Evolutionary conservation across 768 basidiomycete species (phyloP).

Genomic region (Coprinopsis cinerea): DNA sequence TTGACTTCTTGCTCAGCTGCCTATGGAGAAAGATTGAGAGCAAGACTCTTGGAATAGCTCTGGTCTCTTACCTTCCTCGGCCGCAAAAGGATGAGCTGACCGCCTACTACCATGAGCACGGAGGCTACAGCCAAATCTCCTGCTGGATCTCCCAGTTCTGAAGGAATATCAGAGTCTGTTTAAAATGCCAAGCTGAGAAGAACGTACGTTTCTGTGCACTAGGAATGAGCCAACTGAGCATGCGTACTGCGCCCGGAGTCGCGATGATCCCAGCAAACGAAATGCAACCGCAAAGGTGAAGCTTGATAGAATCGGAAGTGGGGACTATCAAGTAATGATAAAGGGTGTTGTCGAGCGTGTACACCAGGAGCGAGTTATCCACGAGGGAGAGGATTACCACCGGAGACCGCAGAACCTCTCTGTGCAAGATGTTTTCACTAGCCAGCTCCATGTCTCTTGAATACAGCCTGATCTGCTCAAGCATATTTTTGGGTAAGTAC

Average conservation of each 20-base stretch:
- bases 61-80: conserved; percentile 68
- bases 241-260: conserved; percentile 76
- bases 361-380: conserved; percentile 92
- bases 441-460: conserved; percentile 87
- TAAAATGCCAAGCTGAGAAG: conserved; percentile 4
- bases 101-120: conserved; percentile 92
- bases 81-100: conserved; percentile 81
- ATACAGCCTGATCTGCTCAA: conserved; percentile 85
- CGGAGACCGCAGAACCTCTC: conserved; percentile 68
- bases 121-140: conserved; percentile 92
- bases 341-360: conserved; percentile 90
- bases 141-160: conserved; percentile 90
- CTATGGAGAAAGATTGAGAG: conserved; percentile 28
- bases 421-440: conserved; percentile 77
- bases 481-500: background rate
- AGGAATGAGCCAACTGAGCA: conserved; percentile 97
- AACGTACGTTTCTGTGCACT: conserved; percentile 82
- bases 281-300: conserved; percentile 92
- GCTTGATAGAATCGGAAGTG: conserved; percentile 72
- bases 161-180: conserved; percentile 9
- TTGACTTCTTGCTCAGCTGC: conserved; percentile 84
- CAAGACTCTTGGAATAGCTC: background rate
- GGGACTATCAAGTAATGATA: conserved; percentile 90
- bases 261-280: conserved; percentile 88
- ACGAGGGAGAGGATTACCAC: conserved; percentile 87